Base-by-base conservation (phyloP, 2,329 filamentous ascomycete species). In the Capronia americana region DNA sequence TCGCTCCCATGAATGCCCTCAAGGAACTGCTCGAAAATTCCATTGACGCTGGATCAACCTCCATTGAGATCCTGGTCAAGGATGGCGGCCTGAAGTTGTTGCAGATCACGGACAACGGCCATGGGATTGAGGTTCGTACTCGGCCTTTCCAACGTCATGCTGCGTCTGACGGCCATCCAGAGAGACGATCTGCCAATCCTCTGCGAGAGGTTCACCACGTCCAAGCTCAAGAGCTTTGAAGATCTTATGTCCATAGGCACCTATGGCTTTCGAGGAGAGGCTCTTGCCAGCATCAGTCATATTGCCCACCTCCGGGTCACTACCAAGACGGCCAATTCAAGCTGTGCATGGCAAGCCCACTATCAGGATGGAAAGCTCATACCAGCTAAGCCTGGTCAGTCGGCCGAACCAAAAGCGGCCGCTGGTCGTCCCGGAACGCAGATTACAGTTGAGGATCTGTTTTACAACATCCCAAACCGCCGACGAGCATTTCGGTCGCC, bases 11-110 rank as follows among this genome's bases (percentile, higher is more conserved):
- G 30, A 92, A 99, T 78, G 95, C 96, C 2, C 80, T 99, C 64
- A 99, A 99, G 79, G 95, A 99, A 77, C 83, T 99, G 57, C 93
- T 99, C 12, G 95, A 99, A 77, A 99, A 99, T 74, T 90, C 95
- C 3, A 93, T 99, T 17, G 96, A 99, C 79, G 95, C 96, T n/a
- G 94, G 95, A 4, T 92, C 95, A 2, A 98, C 95, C 0, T 88
- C 90, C 1, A 82, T 99, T 54, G 95, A 99, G 75, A 90, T 99
- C 20, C 77, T 97, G 3, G 91, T 96, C 73, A 98, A 97, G 78
- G 95, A 99, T 55, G 95, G 95, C 10, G 95, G 96, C 0, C 83
- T 99, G 69, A 99, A 98, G 78, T 82, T 98, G 48, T 85, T 99
- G 17, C 96, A 99, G 75, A 97, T 99, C 73, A 97, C 93, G 2